Evolutionary conservation across 1,284 basidiomycete species (phyloP), one percentile per base, ranked within the genome.

Genomic region (Cutaneotrichosporon sp.): DNA sequence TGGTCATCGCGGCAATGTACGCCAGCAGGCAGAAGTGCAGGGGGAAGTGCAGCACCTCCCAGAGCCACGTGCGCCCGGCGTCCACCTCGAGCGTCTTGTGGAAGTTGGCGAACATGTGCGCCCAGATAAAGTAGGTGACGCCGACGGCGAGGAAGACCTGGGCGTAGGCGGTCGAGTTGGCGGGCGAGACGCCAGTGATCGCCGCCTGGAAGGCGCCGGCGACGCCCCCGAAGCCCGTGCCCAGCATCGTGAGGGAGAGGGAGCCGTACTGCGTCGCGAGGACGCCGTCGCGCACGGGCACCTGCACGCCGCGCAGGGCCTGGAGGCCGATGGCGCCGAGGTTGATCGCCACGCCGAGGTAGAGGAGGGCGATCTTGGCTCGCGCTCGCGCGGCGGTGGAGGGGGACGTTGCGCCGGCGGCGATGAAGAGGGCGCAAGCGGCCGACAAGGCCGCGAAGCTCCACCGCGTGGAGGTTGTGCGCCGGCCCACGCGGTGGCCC

Each of bases 241-340:
- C 29, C 29, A 75, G 49, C 20, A 74, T 69, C 46, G 71, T 71
- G 46, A 75, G 52, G 5, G 68, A 70, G 29, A 74, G 68, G 7
- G 69, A 68, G 14, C 71, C 72, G 53, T 72, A 74, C 31, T 69
- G 62, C 34, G 63, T 49, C 1, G 53, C 47, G 1, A 56, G 16
- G 1, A 25, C 24, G 20, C 25, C 38, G 9, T 22, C 29, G 4
- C 49, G 38, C 6, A 29, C 36, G 2, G 59, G 59, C 2, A 54
- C 16, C 16, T 52, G 54, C 6, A 56, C 14, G 1, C 58, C 62
- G 8, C 20, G 34, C 13, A 55, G 16, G 14, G 60, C 55, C 16
- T 63, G 52, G 7, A 56, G 45, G 7, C 58, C 46, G 7, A 54
- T 56, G 14, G 18, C 20, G 14, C 18, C 8, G 5, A 71, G 29